A percentile compares a stretch with the other conserved stretches of the same genome.
Evolutionary conservation across 1,139 yeast genomes (phyloP).

Genomic region (Magnusiomyces sp.): DNA sequence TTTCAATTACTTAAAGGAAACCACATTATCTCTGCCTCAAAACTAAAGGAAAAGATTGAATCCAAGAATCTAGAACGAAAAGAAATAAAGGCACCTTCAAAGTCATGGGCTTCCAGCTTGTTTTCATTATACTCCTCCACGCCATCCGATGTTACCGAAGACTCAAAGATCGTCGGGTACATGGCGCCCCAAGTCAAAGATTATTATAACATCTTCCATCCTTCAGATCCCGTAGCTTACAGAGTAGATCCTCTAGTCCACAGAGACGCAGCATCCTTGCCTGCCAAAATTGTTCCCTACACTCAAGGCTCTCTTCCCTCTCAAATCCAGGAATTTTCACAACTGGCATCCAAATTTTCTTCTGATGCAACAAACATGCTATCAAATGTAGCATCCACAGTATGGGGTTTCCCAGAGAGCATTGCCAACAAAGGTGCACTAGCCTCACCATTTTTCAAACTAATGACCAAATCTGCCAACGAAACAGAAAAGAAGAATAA

Average conservation of each 20-base stretch:
- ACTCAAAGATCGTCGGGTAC: not conserved
- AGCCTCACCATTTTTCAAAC: too few species aligned
- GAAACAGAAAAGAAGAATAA: not conserved
- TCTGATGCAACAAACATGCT: constrained; percentile 42
- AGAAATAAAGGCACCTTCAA: not conserved
- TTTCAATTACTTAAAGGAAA: constrained; percentile 61
- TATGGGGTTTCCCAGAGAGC: too few species aligned
- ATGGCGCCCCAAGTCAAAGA: constrained; percentile 37
- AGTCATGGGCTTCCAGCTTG: not conserved
- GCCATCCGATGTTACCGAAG: not conserved
- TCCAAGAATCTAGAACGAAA: not conserved
- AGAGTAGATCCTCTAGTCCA: constrained; percentile 74
- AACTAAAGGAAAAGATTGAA: not conserved
- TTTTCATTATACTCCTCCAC: not conserved
- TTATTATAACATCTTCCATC: constrained; percentile 72
- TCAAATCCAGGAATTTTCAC: constrained; percentile 35
- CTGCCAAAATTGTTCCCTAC: constrained; percentile 55
- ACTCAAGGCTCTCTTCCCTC: constrained; percentile 41
- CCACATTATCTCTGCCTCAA: constrained; percentile 36
- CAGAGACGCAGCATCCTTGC: constrained; percentile 44
- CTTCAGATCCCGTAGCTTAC: constrained; percentile 84
- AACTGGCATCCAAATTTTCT: constrained; percentile 38
- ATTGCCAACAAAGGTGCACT: too few species aligned
- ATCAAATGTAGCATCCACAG: constrained; percentile 15
- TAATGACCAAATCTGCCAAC: too few species aligned